Evolutionary conservation across 1,284 basidiomycete genomes (phyloP), one percentile per base, ranked within the genome.

Genomic region (Tausonia pullulans): DNA sequence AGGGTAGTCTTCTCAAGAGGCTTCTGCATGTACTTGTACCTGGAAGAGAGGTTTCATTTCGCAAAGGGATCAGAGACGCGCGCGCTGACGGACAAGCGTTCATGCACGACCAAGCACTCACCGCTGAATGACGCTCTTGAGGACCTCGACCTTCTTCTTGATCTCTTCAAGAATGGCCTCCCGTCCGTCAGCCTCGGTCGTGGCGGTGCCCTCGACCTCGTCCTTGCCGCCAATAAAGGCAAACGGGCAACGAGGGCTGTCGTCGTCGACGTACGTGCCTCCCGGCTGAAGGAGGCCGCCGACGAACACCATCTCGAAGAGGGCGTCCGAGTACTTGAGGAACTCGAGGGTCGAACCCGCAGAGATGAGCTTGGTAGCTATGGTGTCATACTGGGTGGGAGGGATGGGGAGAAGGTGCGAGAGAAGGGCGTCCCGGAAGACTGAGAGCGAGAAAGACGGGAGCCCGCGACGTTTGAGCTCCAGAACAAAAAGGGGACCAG

Each of bases 11-110:
- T 87, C 78, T 97, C 94, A 59, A 98, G 85, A 54, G 93, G 91
- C 76, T 87, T 91, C 79, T 97, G 94, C 70, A 98, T 87, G 81
- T 97, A 98, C 77, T 97, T 97, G 82, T 96, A 98, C 78, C 90
- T 92, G 71, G 40, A 45, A 46, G 43, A 9, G 55, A 52, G 45
- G 68, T 52, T 51, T 62, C 45, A 54, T 45, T 14, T 16, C 27
- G 60, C 27, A 55, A 0, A 5, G 39, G 54, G 13, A 3, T 55
- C 16, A 55, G 54, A 10, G 8, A 27, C 27, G 54, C 27, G 8
- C 7, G 11, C 14, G 13, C 2, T 16, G 27, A 52, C n/a, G 27
- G 4, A 50, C 9, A 45, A 5, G 46, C 27, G 52, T 11, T 27
- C n/a, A 7, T 56, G 16, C 6, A 10, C 6, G 44, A 53, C 16